Evolutionary conservation across 805 yeast species (phyloP).

Genomic region (Ascoidea asiatica): DNA sequence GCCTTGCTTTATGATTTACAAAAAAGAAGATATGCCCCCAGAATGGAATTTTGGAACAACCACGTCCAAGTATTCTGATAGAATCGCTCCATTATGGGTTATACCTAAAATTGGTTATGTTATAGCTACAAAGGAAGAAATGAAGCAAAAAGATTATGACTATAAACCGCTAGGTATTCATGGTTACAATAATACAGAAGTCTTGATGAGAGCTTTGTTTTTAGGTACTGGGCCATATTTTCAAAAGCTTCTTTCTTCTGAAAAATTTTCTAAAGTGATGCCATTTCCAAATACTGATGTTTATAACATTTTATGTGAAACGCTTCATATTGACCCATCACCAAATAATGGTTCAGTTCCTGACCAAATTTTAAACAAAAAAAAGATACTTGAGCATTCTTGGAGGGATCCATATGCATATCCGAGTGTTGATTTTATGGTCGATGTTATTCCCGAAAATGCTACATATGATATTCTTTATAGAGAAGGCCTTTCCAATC

Average conservation of each 20-base stretch:
- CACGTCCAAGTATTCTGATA: constrained; percentile 25
- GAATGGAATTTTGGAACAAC: constrained; percentile 19
- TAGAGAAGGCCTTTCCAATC: constrained; percentile 9
- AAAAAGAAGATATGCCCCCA: constrained; percentile 37
- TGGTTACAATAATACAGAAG: constrained; percentile 70
- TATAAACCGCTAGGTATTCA: constrained; percentile 68
- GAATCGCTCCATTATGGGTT: constrained; percentile 80
- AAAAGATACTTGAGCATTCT: constrained; percentile 20
- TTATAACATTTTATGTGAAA: constrained; percentile 62
- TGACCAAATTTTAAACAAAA: constrained; percentile 12
- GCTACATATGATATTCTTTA: constrained; percentile 39
- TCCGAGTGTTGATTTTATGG: constrained; percentile 35
- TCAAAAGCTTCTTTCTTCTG: constrained; percentile 12
- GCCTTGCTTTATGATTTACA: constrained; percentile 32
- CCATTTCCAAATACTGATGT: constrained; percentile 69
- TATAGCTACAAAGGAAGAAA: constrained; percentile 42
- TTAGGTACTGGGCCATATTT: constrained; percentile 76
- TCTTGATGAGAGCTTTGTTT: constrained; percentile 75
- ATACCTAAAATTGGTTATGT: constrained; percentile 76
- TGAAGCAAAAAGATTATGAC: constrained; percentile 23
- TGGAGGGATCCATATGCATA: constrained; percentile 36
- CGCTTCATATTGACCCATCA: constrained; percentile 36
- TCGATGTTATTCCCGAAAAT: constrained; percentile 24
- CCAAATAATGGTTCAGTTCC: constrained; percentile 42
- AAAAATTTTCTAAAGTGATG: constrained; percentile 19